These are phyloP conservation scores for Acmispon strigosus DNA, from an alignment of 306 rosid genomes.

Conservation along the genomic window DNA sequence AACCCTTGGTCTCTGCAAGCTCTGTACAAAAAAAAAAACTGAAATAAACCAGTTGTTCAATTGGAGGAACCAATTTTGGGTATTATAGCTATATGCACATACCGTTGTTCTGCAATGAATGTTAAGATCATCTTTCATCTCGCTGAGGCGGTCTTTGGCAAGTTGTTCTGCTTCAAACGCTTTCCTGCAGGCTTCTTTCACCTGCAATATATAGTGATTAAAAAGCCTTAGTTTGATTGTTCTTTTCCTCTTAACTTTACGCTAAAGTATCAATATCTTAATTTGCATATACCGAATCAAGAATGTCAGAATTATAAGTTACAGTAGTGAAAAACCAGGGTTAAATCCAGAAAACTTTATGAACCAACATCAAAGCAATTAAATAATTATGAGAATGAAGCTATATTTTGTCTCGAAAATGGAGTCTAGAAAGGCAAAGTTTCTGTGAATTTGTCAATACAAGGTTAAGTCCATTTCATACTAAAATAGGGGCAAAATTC, in stretches of 20 bases:
- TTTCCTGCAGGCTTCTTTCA: constrained; percentile 64
- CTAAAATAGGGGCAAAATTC: not conserved
- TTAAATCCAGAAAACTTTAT: not conserved
- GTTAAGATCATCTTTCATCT: constrained; percentile 67
- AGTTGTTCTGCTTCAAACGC: constrained; percentile 55
- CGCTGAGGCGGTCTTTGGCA: constrained; percentile 49
- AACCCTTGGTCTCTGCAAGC: constrained; percentile 60
- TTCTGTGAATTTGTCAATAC: not conserved
- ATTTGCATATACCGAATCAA: not conserved
- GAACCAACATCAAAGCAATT: not conserved
- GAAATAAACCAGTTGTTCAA: not conserved
- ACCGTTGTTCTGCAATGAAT: constrained; percentile 65
- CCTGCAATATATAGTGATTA: constrained; percentile 33
- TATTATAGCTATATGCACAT: not conserved
- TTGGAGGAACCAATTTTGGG: not conserved
- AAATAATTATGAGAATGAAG: not conserved
- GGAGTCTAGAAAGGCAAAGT: not conserved
- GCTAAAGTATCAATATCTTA: not conserved
- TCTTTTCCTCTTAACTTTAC: not conserved
- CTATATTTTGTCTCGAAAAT: not conserved
- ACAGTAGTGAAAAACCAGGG: not conserved
- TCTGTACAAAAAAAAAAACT: constrained; percentile 36
- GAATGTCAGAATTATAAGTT: not conserved
- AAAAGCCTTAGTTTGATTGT: not conserved
- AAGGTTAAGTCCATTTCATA: not conserved